Conservation (phyloP, 805 yeast genomes). For the Myxozyma neotropica region DNA sequence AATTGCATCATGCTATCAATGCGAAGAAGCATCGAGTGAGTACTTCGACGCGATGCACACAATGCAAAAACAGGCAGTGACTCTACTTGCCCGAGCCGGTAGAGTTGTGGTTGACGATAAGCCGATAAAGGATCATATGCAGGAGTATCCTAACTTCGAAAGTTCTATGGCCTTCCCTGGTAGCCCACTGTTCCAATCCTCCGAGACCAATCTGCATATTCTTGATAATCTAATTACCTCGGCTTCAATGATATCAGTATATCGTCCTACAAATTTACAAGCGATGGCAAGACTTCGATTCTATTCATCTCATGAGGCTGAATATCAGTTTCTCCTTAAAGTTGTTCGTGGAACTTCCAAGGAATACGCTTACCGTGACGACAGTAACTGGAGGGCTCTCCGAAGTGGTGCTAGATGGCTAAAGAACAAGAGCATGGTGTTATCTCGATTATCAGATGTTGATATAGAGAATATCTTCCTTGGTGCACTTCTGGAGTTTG, state of each 20-base stretch:
- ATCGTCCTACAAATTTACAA: conserved; percentile 25
- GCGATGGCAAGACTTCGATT: conserved; percentile 23
- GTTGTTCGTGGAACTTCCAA: conserved; percentile 28
- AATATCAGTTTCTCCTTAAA: conserved; percentile 24
- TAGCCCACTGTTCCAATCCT: conserved; percentile 21
- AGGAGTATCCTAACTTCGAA: conserved; percentile 2
- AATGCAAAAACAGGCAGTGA: conserved; percentile 27
- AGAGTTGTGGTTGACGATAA: neutral
- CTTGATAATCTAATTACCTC: conserved; percentile 29
- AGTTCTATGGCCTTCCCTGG: conserved; percentile 18
- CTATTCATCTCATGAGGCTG: conserved; percentile 24
- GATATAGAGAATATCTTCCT: conserved; percentile 31
- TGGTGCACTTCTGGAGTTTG: conserved; percentile 29
- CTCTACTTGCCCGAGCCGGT: neutral
- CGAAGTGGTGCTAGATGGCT: conserved; percentile 30
- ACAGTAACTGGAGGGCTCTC: conserved; percentile 30
- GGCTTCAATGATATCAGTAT: conserved; percentile 29
- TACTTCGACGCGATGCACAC: conserved; percentile 25
- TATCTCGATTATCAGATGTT: conserved; percentile 33
- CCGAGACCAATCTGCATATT: conserved; percentile 7
- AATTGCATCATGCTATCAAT: conserved; percentile 26
- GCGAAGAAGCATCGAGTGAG: conserved; percentile 10
- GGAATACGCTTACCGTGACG: conserved; percentile 32
- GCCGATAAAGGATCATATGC: neutral
- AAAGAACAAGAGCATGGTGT: conserved; percentile 24